Evolutionary conservation across 257 asterid genomes (phyloP), one percentile per base, ranked within the genome.

Genomic region (Ilex asprella): DNA sequence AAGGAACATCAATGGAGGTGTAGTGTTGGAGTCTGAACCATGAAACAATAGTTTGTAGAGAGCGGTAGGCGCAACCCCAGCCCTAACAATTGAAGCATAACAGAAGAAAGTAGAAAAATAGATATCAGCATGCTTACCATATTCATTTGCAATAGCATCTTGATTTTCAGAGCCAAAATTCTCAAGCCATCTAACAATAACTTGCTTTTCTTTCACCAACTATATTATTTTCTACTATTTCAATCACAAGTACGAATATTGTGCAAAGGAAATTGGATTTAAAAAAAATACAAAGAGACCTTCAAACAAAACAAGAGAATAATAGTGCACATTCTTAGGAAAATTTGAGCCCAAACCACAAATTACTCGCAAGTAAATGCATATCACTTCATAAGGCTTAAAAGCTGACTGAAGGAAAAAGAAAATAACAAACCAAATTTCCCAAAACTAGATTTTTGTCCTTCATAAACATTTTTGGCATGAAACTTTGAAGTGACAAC

Each of bases 61-160:
- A 92, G 29, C 96, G 97, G 67, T 92, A 92, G 71, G 99, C 97
- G 76, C 99, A 92, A 56, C 99, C 99, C 99, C 99, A 89, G 30
- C 97, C 99, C 99, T 92, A 89, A 46, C 59, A 79, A 57, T 39
- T 66, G 47, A 30, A 73, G 21, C n/a, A 46, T 14, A 46, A 46
- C n/a, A 2, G 52, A 35, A 3, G 8, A 35, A 7, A 35, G 8
- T 35, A 35, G 41, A 35, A 7, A 3, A 3, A 3, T 35, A 35
- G 27, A 35, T 35, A 35, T 35, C 27, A 21, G 41, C 5, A 35
- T 35, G 41, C 7, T 35, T 35, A 35, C 41, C 41, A 8, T 35
- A 35, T 35, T 35, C 41, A 35, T 21, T 21, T 21, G 47, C 12
- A 41, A 14, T 10, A 46, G 52, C 11, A 46, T 46, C 15, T 46